Base-by-base conservation (phyloP, 192 early-diverging fungal species). In the Blastocladiella britannica region DNA sequence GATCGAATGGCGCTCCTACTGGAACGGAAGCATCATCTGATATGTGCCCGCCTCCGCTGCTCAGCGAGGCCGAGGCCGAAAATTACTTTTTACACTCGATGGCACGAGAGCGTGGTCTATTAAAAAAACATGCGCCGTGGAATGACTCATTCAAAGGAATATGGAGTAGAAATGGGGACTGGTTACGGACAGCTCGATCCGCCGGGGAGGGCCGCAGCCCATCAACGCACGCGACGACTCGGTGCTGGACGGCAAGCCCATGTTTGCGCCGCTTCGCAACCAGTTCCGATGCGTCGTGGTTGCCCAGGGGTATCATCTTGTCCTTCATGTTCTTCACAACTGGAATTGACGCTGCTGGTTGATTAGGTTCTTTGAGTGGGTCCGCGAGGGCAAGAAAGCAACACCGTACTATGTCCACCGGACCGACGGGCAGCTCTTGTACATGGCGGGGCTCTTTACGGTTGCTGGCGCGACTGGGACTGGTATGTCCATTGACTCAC, bases 191-290 rank as follows among this genome's bases (percentile, higher is more conserved):
- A n/a, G n/a, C n/a, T n/a, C 9, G 37, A 9, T 9, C n/a, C 37
- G 37, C n/a, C 37, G 15, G 37, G 37, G 15, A 20, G 37, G 37
- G 15, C 37, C n/a, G 15, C 15, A 9, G 37, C 37, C 37, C 2
- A 47, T 47, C 37, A 47, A 47, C 37, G 37, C 37, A 20, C 37
- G 37, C 37, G 37, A 47, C 37, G 37, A 47, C 37, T 47, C 37
- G 15, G 15, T 47, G 37, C 12, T 20, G 37, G 15, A 1, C 37
- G 37, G 37, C 15, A 47, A 47, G n/a, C 37, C 37, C 37, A 47
- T 47, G 5, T 47, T 47, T 47, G 37, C 37, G 15, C 2, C 2
- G 15, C 9, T 20, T 20, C 37, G 37, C 3, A 9, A 47, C 37
- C 37, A 20, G 37, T 20, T 20, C 37, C 37, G 37, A 20, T 47